Evolutionary conservation across 306 rosid species (phyloP).

Genomic region (Macrotyloma uniflorum): DNA sequence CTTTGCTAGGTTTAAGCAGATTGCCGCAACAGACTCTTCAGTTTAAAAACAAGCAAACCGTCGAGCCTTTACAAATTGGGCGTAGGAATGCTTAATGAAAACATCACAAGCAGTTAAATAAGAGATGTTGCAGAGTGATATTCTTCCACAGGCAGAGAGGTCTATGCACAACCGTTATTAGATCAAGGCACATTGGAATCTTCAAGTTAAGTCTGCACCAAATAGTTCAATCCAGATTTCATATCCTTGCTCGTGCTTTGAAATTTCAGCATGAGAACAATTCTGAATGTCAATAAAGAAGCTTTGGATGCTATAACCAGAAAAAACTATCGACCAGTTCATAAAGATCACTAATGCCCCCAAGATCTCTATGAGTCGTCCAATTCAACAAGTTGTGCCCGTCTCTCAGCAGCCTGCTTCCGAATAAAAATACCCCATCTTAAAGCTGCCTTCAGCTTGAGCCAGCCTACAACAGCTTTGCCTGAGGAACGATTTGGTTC

Average conservation of each 20-base stretch:
- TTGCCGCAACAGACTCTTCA: neutral
- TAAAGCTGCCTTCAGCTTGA: conserved; percentile 91
- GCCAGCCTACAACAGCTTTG: conserved; percentile 96
- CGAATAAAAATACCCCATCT: conserved; percentile 88
- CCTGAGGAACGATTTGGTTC: conserved; percentile 75
- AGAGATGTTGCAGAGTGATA: conserved; percentile 31
- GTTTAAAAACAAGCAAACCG: conserved; percentile 15
- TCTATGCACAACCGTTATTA: conserved; percentile 26
- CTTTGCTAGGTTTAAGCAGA: conserved; percentile 8
- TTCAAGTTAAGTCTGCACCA: conserved; percentile 29
- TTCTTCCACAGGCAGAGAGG: conserved; percentile 40
- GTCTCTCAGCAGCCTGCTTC: conserved; percentile 86
- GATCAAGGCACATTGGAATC: conserved; percentile 29
- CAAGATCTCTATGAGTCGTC: conserved; percentile 60
- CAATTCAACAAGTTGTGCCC: conserved; percentile 90
- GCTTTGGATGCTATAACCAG: conserved; percentile 8
- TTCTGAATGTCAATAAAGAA: conserved; percentile 33
- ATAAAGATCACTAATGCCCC: conserved; percentile 43
- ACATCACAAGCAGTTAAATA: conserved; percentile 22
- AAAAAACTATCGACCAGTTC: conserved; percentile 28
- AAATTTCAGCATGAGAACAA: conserved; percentile 35
- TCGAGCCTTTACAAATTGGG: conserved; percentile 26
- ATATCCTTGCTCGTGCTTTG: conserved; percentile 32
- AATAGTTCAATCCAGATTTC: conserved; percentile 23
- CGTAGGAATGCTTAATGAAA: conserved; percentile 23